A percentile compares a stretch with the other conserved stretches of the same genome.
Conservation (phyloP, 1,139 yeast genomes). For the Kodamaea sp. region DNA sequence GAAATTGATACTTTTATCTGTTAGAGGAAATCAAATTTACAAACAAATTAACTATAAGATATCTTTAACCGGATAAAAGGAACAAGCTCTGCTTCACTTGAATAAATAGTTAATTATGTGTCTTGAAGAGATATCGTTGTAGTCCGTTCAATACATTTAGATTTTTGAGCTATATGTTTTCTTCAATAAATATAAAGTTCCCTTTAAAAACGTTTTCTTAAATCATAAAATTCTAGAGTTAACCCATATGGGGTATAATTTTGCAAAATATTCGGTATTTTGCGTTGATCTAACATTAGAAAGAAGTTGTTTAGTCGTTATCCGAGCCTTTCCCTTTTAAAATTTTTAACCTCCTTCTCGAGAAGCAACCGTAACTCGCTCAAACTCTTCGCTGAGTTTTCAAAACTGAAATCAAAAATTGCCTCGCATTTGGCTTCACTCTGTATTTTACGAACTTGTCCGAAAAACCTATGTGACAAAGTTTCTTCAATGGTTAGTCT, state of each 20-base stretch:
- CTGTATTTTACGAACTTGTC: conserved; percentile 41
- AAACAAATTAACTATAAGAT: too few species aligned
- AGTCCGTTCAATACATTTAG: not conserved
- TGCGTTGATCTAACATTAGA: too few species aligned
- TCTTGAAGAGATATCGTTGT: not conserved
- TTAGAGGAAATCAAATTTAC: too few species aligned
- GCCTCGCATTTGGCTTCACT: conserved; percentile 49
- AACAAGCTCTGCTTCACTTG: not conserved
- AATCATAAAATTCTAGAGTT: conserved; percentile 1
- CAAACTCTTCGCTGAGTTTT: conserved; percentile 33
- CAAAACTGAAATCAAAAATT: conserved; percentile 62
- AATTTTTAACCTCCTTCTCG: conserved; percentile 41
- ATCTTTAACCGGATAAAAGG: too few species aligned
- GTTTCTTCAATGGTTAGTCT: conserved; percentile 50
- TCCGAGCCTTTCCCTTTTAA: conserved; percentile 19
- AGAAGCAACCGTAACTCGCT: conserved; percentile 43
- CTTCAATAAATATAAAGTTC: not conserved
- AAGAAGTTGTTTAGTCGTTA: not conserved
- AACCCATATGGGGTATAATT: not conserved
- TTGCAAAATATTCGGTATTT: conserved; percentile 5
- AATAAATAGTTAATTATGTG: not conserved
- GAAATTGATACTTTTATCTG: too few species aligned
- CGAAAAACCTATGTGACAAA: conserved; percentile 50
- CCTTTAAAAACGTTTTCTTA: not conserved
- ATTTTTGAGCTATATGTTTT: not conserved